These are phyloP conservation scores for Serendipita indica DNA, from an alignment of 768 basidiomycete genomes.

Conservation along the genomic window DNA sequence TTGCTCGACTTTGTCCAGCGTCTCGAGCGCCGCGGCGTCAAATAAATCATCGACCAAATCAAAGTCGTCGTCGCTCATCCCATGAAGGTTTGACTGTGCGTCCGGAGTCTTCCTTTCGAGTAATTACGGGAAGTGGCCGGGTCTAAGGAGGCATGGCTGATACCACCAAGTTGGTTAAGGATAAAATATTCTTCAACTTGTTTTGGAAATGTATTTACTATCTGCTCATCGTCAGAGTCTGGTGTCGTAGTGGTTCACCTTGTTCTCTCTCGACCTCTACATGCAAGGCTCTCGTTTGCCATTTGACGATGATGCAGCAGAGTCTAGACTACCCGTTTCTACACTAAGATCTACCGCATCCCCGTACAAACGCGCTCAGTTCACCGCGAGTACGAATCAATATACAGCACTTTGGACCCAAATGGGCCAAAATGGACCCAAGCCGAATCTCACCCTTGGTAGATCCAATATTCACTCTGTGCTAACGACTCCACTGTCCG, in stretches of 20 bases:
- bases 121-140: neutral
- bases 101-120: too few relatives aligned
- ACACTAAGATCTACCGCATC: conserved; percentile 2
- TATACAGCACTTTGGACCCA: neutral
- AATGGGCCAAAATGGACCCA: neutral
- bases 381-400: neutral
- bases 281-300: too few relatives aligned
- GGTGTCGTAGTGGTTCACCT: neutral
- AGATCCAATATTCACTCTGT: neutral
- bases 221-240: neutral
- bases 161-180: neutral
- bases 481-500: neutral
- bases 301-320: neutral
- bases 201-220: neutral
- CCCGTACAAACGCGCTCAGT: neutral
- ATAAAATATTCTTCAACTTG: neutral
- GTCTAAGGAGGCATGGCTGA: neutral
- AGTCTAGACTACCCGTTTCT: neutral
- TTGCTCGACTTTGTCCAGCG: neutral
- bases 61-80: conserved; percentile 5
- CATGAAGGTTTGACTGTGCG: neutral
- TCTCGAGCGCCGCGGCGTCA: neutral
- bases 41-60: neutral
- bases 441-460: neutral
- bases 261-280: neutral